Base-by-base conservation (phyloP, 208 protist genomes). In the Endotrypanum monterogeii region DNA sequence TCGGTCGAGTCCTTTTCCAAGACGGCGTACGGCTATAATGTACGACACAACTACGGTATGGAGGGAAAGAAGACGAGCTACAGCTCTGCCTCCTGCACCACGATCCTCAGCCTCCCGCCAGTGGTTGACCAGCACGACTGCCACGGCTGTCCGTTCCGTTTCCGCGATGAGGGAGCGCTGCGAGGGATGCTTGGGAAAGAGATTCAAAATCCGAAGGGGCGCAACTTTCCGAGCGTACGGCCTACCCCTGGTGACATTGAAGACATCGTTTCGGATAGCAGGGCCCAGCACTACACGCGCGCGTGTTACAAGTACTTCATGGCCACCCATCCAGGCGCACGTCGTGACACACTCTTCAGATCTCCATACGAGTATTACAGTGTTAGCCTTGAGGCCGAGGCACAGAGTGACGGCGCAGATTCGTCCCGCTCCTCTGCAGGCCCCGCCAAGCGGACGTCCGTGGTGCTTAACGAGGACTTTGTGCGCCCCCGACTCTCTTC, bases 231-330 rank as follows among this genome's bases (percentile, higher is more conserved):
- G 1, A 69, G 79, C 11, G 62, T 93, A 11, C 70, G 75, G n/a
- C 86, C 81, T 18, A 77, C 76, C 25, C 41, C 80, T 14, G 85
- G 82, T 32, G 90, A 95, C 68, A 94, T 98, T 55, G 89, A 98
- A 69, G 91, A 98, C 37, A 96, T 97, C 78, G 78, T 96, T 20
- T 68, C 80, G n/a, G 94, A 96, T 63, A 86, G 83, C 79, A 93
- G 93, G 65, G 86, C 81, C 20, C 86, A 94, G 79, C 94, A 98
- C 76, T 97, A 95, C 79, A 95, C 94, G 23, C 84, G 92, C 20
- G 94, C 94, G 1, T 98, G 94, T 82, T 96, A 94, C 74, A 93
- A 94, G 77, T 97, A 97, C 76, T 98, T 96, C 70, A 86, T 94
- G 82, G 80, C 91, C n/a, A 98, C 90, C 0, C 92, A 97, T 71